Conservation (phyloP, 2,329 filamentous ascomycete species). For the Aspergillus melleus region DNA sequence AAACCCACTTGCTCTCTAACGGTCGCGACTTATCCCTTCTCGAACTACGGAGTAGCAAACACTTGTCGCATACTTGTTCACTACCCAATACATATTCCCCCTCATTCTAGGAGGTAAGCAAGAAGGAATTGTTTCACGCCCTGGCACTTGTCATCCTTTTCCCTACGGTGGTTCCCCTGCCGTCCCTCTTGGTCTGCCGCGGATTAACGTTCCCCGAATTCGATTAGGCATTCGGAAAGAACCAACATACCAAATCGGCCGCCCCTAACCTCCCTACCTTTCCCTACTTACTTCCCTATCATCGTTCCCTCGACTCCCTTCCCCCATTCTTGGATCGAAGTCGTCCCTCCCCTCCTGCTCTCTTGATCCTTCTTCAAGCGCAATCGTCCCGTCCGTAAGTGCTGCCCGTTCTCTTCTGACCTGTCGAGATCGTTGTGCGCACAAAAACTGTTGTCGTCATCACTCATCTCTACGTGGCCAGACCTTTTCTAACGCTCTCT, state of each 20-base stretch:
- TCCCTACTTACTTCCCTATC: not conserved
- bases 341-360: not conserved
- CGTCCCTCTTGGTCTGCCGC: conserved; percentile 1
- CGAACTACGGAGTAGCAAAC: not conserved
- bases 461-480: conserved; percentile 15
- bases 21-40: not conserved
- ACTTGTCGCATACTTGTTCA: not conserved
- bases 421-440: conserved; percentile 1
- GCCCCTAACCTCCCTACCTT: conserved; percentile 17
- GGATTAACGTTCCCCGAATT: conserved; percentile 27
- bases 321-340: not conserved
- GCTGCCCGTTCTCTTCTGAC: not conserved
- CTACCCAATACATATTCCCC: not conserved
- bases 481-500: conserved; percentile 8
- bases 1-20: not conserved
- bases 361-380: conserved; percentile 2
- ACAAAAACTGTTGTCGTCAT: conserved; percentile 8
- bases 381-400: conserved; percentile 12
- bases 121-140: not conserved
- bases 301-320: not conserved
- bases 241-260: conserved; percentile 18
- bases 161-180: not conserved
- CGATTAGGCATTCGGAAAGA: conserved; percentile 23
- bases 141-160: not conserved
- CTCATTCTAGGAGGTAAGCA: not conserved